phyloP scores from a whole-genome alignment of 2,329 filamentous ascomycete species.

The Microcyclosporella mali region DNA sequence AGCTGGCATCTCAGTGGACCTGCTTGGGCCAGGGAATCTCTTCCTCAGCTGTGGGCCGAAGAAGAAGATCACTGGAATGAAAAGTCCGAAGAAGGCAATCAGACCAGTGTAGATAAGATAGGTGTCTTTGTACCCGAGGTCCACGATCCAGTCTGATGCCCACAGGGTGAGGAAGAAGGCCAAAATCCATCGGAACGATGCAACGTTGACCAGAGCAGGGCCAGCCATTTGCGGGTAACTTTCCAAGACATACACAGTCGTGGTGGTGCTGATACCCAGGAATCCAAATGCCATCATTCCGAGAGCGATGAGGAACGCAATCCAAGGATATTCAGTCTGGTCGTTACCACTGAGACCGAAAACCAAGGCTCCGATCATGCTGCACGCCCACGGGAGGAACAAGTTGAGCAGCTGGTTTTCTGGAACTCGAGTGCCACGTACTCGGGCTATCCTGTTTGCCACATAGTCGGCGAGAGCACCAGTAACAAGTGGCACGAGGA shows the following conservation, averaged over 20 bases:
- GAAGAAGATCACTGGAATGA: constrained; percentile 25
- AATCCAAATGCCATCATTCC: constrained; percentile 29
- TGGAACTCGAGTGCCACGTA: constrained; percentile 23
- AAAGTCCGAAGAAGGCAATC: constrained; percentile 20
- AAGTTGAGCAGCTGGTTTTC: constrained; percentile 28
- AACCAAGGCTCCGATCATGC: constrained; percentile 22
- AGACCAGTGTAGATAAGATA: constrained; percentile 24
- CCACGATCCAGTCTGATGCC: constrained; percentile 25
- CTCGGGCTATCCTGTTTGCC: constrained; percentile 23
- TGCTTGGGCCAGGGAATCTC: constrained; percentile 15
- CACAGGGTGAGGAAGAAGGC: constrained; percentile 27
- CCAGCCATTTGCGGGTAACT: constrained; percentile 30
- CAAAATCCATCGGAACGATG: constrained; percentile 28
- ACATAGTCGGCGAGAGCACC: constrained; percentile 25
- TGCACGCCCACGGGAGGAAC: constrained; percentile 22
- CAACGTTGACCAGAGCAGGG: constrained; percentile 29
- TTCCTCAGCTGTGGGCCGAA: constrained; percentile 18
- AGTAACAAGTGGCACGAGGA: constrained; percentile 20
- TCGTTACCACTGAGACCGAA: constrained; percentile 24
- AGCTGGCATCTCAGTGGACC: too few relatives aligned
- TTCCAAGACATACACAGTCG: constrained; percentile 28
- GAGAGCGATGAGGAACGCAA: constrained; percentile 24
- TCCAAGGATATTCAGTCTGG: constrained; percentile 20
- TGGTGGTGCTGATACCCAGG: constrained; percentile 27
- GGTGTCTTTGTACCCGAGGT: constrained; percentile 22